Base-by-base conservation (phyloP, 495 filamentous ascomycete species). In the Monascus purpureus region DNA sequence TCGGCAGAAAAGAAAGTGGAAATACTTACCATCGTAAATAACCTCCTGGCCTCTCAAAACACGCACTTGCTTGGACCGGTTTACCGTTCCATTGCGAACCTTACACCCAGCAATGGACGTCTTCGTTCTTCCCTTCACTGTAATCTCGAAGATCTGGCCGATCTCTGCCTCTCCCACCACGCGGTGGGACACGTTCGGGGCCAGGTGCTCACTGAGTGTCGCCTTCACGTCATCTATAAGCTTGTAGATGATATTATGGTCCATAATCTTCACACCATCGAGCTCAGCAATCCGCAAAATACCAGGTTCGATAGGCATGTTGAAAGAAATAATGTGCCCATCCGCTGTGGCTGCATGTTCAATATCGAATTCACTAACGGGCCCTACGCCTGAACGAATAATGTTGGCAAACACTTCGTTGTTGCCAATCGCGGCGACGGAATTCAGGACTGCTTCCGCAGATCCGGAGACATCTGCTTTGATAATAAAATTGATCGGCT, bases 401-500 rank as follows among this genome's bases (percentile, higher is more conserved):
- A 99, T 69, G 27, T 77, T 72, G 9, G 85, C 70, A 11, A 60
- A 69, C 12, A 96, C 75, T 46, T 93, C 82, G 40, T 82, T 71
- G 60, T 80, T 93, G 17, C 88, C 85, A 31, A 94, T 57, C 33
- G 73, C 67, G 13, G 70, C 57, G 38, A 96, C 62, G 9, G 77
- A 69, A 31, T 81, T 77, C 31, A 77, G 52, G 6, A 95, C 79
- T 4, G 90, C 90, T 53, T 99, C 90, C 5, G 85, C 87, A 1
- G 86, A 94, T 7, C 90, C 90, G 34, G 73, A 74, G 11, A 96
- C 90, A 47, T 99, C 92, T 26, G 75, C 86, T 57, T 95, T 96
- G 58, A 99, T 62, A 26, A 88, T 68, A 56, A 94, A 85, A 39
- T 74, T 71, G 32, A 93, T 62, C n/a, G 72, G 47, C 36, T 80